Evolutionary conservation across 345 rosid genomes (phyloP), one percentile per base, ranked within the genome.

Genomic region (Citrus mangshanensis): DNA sequence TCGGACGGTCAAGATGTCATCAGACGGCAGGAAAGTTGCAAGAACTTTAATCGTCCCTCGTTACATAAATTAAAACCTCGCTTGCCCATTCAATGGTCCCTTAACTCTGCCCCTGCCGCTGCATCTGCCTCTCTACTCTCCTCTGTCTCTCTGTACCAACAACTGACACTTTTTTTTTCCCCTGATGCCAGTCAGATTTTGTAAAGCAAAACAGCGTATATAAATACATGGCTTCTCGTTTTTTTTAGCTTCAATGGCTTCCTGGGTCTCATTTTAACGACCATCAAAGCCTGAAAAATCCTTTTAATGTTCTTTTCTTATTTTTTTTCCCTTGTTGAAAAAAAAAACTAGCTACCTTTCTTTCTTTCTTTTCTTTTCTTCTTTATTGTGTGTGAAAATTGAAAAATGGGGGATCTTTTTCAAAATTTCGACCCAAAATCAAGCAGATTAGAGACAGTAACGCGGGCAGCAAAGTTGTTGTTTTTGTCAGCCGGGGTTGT

Each of bases 391-490:
- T 27, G 22, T 30, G 14, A n/a, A 10, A 55, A 35, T 30, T 73
- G 14, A 9, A n/a, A 2, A 18, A 85, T 87, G 88, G 85, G 70
- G 2, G 68, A 62, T 80, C 38, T 78, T 27, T 78, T 79, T 38
- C 35, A 30, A 19, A 72, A 74, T 24, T 70, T 66, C 54, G 40
- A 77, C 2, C 38, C 32, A 24, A 76, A 68, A 54, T 25, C 58
- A 16, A 71, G 79, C 27, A 79, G 58, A 68, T 60, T 83, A 12
- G 86, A 80, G 73, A 81, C 75, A 4, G 19, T 74, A 16, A 59
- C 83, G 35, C 70, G 89, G 88, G 72, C 72, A 4, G 70, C 77
- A 24, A 88, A 85, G 80, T 10, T 86, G 66, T 77, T 81, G 1
- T 56, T 88, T 7, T 46, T 88, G 6, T 77, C 64, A 22, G 51